phyloP scores from a whole-genome alignment of 148 eudicot genomes.

The Diospyros lotus region DNA sequence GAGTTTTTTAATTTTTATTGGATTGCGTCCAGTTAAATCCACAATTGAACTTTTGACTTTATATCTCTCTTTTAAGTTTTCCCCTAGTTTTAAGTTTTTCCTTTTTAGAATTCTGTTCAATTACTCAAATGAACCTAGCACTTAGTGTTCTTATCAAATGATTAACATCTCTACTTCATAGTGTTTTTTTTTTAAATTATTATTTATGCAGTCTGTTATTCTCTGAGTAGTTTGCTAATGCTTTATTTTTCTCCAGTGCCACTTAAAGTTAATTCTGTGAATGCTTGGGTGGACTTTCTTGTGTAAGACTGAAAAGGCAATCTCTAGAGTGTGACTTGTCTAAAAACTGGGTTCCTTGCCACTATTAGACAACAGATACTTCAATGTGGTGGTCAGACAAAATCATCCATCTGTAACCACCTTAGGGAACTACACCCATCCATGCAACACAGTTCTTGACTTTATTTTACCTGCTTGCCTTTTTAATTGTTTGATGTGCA shows the following conservation, averaged over 20 bases:
- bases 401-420: neutral
- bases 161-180: neutral
- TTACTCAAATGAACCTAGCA: neutral
- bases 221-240: neutral
- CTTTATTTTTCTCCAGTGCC: neutral
- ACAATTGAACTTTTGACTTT: too few relatives aligned
- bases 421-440: neutral
- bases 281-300: neutral
- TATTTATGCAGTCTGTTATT: neutral
- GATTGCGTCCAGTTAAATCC: neutral
- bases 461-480: neutral
- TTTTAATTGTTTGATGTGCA: neutral
- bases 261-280: neutral
- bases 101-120: neutral
- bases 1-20: neutral
- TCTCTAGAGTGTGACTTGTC: neutral
- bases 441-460: neutral
- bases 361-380: neutral
- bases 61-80: too few relatives aligned
- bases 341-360: neutral
- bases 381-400: neutral
- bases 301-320: neutral
- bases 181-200: neutral
- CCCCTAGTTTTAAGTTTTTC: too few relatives aligned
- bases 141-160: neutral